Conservation (phyloP, 257 asterid species). For the Solanum bukasovii region DNA sequence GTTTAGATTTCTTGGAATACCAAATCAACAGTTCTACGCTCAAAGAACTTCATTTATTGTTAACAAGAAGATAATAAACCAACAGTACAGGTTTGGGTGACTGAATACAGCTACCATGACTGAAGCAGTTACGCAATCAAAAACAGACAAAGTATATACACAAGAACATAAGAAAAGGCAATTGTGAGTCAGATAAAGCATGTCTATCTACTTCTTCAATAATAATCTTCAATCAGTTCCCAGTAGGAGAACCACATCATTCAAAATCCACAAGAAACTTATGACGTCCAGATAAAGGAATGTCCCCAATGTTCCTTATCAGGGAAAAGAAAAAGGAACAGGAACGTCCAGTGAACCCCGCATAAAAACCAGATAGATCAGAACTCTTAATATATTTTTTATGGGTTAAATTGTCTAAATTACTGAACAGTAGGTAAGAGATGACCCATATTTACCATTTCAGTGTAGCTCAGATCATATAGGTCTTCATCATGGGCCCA, state of each 20-base stretch:
- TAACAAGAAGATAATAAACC: neutral
- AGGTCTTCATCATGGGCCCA: constrained; percentile 88
- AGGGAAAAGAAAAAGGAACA: neutral
- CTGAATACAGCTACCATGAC: neutral
- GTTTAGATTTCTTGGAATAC: neutral
- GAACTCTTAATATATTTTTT: neutral
- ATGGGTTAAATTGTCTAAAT: neutral
- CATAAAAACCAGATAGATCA: neutral
- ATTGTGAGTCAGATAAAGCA: neutral
- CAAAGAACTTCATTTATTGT: neutral
- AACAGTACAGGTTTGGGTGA: neutral
- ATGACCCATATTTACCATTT: constrained; percentile 42
- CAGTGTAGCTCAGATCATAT: constrained; percentile 75
- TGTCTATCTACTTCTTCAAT: neutral
- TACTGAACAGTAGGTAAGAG: neutral
- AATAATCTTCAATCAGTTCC: neutral
- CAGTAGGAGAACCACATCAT: neutral
- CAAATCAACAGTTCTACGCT: neutral
- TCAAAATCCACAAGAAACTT: neutral
- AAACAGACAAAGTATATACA: neutral
- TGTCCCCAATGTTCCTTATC: neutral
- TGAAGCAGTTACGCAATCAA: neutral
- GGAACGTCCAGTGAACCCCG: neutral
- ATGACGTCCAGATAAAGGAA: neutral
- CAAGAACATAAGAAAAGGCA: neutral